Conservation (phyloP, 2,329 filamentous ascomycete species). For the Claviceps sorghi region DNA sequence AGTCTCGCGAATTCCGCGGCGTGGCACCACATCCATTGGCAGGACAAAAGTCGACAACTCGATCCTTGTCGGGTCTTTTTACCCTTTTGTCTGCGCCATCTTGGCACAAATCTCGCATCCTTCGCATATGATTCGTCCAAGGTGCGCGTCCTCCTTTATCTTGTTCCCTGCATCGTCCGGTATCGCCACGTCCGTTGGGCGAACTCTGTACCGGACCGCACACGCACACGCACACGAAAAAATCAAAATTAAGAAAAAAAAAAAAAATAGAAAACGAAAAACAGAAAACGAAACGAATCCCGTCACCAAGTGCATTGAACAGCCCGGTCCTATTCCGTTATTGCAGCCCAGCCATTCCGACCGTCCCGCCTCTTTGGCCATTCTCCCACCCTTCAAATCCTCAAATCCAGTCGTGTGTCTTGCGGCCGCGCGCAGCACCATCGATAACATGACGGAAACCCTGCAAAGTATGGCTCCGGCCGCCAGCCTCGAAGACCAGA, state of each 20-base stretch:
- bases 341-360: background rate
- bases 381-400: background rate
- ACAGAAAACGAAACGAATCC: background rate
- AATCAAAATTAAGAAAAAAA: too few relatives aligned
- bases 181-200: background rate
- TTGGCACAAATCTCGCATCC: background rate
- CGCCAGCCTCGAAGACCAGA: constrained; percentile 42
- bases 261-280: background rate
- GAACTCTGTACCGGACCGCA: background rate
- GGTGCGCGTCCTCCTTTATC: background rate
- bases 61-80: background rate
- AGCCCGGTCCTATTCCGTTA: background rate
- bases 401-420: constrained; percentile 1
- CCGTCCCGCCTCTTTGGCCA: background rate
- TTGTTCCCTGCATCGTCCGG: background rate
- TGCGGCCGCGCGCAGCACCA: background rate
- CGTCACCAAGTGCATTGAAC: background rate
- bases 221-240: too few relatives aligned
- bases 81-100: background rate
- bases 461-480: constrained; percentile 16
- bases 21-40: background rate
- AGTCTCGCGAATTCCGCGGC: background rate
- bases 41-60: background rate
- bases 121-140: background rate
- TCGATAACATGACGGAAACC: constrained; percentile 19